Conservation (phyloP, 495 filamentous ascomycete species). For the Jackrogersella minutella region DNA sequence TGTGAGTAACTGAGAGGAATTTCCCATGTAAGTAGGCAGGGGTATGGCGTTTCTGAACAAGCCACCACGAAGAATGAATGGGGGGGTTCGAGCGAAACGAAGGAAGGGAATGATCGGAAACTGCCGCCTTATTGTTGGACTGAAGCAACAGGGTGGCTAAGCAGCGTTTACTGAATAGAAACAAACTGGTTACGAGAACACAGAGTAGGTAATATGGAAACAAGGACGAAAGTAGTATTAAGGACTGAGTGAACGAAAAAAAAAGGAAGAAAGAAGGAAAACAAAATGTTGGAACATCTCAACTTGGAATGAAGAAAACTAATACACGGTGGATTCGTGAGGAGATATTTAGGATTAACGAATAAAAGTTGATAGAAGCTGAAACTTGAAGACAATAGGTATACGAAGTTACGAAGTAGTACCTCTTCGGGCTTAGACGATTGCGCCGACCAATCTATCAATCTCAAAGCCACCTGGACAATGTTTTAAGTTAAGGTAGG, state of each 20-base stretch:
- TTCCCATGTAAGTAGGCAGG: slow-evolving; percentile 17
- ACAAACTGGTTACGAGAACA: slow-evolving; percentile 4
- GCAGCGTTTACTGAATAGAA: slow-evolving; percentile 14
- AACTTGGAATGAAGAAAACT: slow-evolving; percentile 31
- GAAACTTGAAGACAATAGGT: not conserved
- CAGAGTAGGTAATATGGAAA: slow-evolving; percentile 21
- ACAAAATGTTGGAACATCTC: slow-evolving; percentile 8
- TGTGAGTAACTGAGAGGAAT: slow-evolving; percentile 17
- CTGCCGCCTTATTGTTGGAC: slow-evolving; percentile 13
- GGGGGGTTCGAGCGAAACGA: slow-evolving; percentile 35
- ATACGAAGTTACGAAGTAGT: slow-evolving; percentile 4
- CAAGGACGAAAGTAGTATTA: slow-evolving; percentile 1
- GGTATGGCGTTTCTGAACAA: slow-evolving; percentile 18
- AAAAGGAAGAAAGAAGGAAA: not conserved
- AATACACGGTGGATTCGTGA: slow-evolving; percentile 17
- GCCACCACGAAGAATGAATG: slow-evolving; percentile 31
- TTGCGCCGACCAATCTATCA: slow-evolving; percentile 17
- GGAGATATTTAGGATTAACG: slow-evolving; percentile 11
- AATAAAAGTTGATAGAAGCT: slow-evolving; percentile 20
- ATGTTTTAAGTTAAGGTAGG: slow-evolving; percentile 15
- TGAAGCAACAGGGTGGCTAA: slow-evolving; percentile 1
- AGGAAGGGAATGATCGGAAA: slow-evolving; percentile 36
- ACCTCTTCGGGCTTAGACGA: slow-evolving; percentile 23
- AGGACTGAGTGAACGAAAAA: slow-evolving; percentile 3
- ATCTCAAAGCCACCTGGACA: not conserved